Base-by-base conservation (phyloP, 805 yeast genomes). In the Clavispora fructus region DNA sequence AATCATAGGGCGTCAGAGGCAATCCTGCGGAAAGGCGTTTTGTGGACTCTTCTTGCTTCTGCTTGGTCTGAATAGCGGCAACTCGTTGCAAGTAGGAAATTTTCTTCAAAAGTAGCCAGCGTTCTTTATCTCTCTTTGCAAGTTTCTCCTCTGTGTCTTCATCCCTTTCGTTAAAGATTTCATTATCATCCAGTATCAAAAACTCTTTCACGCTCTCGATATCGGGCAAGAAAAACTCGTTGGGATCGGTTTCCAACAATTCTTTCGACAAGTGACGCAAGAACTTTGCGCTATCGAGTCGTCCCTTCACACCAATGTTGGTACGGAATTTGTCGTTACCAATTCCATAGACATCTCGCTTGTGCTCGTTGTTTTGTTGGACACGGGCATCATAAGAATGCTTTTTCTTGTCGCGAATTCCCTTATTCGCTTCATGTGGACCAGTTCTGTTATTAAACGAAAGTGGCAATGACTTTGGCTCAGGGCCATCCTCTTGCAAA, bases 361-460 rank as follows among this genome's bases (percentile, higher is more conserved):
- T 69, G 62, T 91, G 97, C 11, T 61, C 64, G n/a, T 68, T 68
- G 56, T 77, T 85, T 31, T 82, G 80, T 41, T 82, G 82, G 31
- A 91, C 82, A 60, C 98, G 78, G 0, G 91, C 77, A 63, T 92
- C 98, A 0, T 83, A 75, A 8, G 96, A 87, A 44, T 82, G 79
- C 45, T 82, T 80, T 68, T 92, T 92, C 59, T 79, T 80, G 48
- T 90, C 97, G 46, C 95, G 71, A 17, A 92, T 77, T 43, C 98
- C 98, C 35, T 71, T 67, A 59, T 92, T 92, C 27, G 88, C 95
- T 46, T 77, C 85, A 45, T 67, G 68, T 0, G 68, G 56, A 27
- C 97, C 96, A 0, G 96, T 95, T 57, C 95, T 75, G 59, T 87
- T 82, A 62, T 91, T 92, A 68, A 91, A 92, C 0, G 96, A 83